phyloP scores from a whole-genome alignment of 768 basidiomycete genomes.

The Rhizopogon salebrosus region DNA sequence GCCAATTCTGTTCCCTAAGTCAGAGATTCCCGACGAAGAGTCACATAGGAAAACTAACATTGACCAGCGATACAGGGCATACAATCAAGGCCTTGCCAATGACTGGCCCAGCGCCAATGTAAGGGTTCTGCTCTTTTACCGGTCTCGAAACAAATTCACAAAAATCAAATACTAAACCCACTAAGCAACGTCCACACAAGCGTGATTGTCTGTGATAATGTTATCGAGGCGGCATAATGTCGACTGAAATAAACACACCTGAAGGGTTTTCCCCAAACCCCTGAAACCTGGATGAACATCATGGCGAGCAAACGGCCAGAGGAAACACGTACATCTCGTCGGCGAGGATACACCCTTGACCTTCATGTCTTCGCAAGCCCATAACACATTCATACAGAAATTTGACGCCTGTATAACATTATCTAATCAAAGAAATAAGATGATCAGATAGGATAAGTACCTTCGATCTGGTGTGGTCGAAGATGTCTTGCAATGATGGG shows the following conservation, averaged over 20 bases:
- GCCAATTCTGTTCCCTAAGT: slow-evolving; percentile 71
- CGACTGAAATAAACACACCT: slow-evolving; percentile 34
- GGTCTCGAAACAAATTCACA: background rate
- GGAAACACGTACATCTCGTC: slow-evolving; percentile 75
- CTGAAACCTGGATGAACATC: slow-evolving; percentile 31
- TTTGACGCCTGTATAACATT: slow-evolving; percentile 48
- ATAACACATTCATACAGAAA: slow-evolving; percentile 97
- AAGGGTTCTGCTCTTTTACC: slow-evolving; percentile 75
- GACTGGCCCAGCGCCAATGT: slow-evolving; percentile 46
- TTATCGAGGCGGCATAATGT: slow-evolving; percentile 7
- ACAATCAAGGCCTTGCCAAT: slow-evolving; percentile 87
- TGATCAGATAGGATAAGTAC: slow-evolving; percentile 26
- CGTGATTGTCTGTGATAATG: slow-evolving; percentile 66
- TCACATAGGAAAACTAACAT: slow-evolving; percentile 40
- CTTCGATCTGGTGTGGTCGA: slow-evolving; percentile 88
- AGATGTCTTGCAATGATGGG: slow-evolving; percentile 74
- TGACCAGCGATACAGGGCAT: slow-evolving; percentile 88
- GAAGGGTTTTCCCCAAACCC: slow-evolving; percentile 97
- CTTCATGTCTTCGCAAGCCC: slow-evolving; percentile 88
- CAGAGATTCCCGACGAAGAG: background rate
- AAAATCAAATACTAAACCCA: slow-evolving; percentile 31
- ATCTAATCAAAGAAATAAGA: background rate
- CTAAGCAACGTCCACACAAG: slow-evolving; percentile 91
- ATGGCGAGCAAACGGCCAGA: background rate
- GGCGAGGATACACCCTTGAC: slow-evolving; percentile 91